These are phyloP conservation scores for Ustilago loliicola DNA, from an alignment of 1,284 basidiomycete species.

Conservation along the genomic window DNA sequence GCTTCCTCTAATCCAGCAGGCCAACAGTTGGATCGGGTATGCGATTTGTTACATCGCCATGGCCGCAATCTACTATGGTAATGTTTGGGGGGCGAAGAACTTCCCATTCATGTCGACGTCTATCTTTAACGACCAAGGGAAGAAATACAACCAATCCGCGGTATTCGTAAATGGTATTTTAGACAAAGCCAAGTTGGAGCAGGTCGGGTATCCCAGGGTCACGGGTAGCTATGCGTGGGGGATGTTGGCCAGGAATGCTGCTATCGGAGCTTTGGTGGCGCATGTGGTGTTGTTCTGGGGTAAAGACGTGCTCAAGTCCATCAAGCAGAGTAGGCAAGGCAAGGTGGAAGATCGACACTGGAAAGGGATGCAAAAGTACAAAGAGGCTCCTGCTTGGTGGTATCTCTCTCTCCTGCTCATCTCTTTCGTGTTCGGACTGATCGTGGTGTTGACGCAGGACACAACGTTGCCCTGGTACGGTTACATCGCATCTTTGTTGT, in stretches of 20 bases:
- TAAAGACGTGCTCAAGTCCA: constrained; percentile 68
- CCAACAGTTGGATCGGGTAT: constrained; percentile 59
- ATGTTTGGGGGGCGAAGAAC: constrained; percentile 44
- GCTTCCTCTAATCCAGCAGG: constrained; percentile 65
- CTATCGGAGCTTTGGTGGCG: constrained; percentile 75
- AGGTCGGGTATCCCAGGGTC: constrained; percentile 61
- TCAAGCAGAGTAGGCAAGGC: constrained; percentile 73
- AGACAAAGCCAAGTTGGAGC: constrained; percentile 52
- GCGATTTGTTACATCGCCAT: constrained; percentile 57
- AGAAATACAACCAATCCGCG: constrained; percentile 72
- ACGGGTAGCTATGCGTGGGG: constrained; percentile 75
- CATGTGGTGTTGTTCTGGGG: constrained; percentile 75
- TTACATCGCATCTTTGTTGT: constrained; percentile 41
- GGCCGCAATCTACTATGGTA: constrained; percentile 63
- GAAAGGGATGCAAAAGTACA: constrained; percentile 64
- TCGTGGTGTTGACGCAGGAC: constrained; percentile 47
- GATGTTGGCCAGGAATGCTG: constrained; percentile 72
- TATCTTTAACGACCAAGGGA: constrained; percentile 35
- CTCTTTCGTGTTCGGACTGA: constrained; percentile 42
- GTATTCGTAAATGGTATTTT: constrained; percentile 53
- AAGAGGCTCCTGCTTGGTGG: constrained; percentile 66
- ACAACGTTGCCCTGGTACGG: constrained; percentile 57
- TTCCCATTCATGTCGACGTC: constrained; percentile 54
- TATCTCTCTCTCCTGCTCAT: constrained; percentile 58
- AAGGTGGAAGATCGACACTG: constrained; percentile 77